phyloP scores from a whole-genome alignment of 208 protist species.

The Porcisia hertigi region DNA sequence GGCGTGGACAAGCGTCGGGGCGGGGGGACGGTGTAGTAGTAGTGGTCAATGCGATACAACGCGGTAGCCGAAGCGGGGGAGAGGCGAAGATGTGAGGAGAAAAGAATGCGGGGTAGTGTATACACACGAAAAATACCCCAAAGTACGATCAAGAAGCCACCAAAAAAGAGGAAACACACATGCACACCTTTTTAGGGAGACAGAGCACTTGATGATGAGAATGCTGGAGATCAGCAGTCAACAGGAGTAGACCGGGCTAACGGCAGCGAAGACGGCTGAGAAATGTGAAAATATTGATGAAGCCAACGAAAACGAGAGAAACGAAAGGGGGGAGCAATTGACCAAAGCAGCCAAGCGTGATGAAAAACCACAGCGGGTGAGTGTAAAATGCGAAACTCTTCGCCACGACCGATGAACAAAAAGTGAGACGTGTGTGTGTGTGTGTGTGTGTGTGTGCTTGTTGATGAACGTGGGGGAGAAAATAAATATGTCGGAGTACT shows the following conservation, averaged over 20 bases:
- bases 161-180: neutral
- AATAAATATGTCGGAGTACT: neutral
- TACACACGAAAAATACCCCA: neutral
- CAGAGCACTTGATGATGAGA: neutral
- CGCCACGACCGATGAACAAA: neutral
- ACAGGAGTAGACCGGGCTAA: neutral
- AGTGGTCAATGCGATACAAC: conserved; percentile 5
- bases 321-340: neutral
- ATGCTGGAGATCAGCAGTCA: neutral
- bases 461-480: neutral
- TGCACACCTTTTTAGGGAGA: neutral
- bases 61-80: neutral
- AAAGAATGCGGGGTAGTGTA: neutral
- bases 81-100: neutral
- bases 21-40: neutral
- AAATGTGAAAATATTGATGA: neutral
- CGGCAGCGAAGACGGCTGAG: neutral
- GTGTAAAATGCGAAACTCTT: neutral
- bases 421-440: neutral
- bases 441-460: neutral
- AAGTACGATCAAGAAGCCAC: neutral
- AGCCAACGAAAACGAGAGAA: neutral
- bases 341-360: conserved; percentile 3
- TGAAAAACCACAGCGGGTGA: conserved; percentile 7
- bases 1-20: neutral